Base-by-base conservation (phyloP, 1,284 basidiomycete genomes). In the Cystobasidium sp. region DNA sequence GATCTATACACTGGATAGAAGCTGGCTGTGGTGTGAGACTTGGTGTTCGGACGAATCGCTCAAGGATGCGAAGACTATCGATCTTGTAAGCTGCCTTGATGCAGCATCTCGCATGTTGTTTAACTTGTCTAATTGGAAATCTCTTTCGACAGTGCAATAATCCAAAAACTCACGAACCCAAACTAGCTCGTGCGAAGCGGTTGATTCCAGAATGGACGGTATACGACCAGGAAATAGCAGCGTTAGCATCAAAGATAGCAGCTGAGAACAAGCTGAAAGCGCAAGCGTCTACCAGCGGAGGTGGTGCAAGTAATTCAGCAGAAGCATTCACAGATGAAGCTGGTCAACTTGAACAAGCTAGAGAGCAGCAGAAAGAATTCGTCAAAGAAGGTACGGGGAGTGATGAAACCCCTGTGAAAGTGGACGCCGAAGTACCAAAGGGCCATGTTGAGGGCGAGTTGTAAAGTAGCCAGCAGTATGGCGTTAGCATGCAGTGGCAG, bases 161-260 rank as follows among this genome's bases (percentile, higher is more conserved):
- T 62, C 82, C 82, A n/a, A 80, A 81, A 73, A 84, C 83, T 14
- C 78, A 79, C 56, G 95, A 98, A 81, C 95, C 95, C 1, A 99
- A 99, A 82, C 86, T 99, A 9, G 88, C 90, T 9, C 87, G 96
- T 44, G 97, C 96, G 0, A 79, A 81, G 41, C 88, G 95, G 49
- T 89, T 95, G 80, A 97, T 99, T 68, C 95, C 96, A 0, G 96
- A 99, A 82, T 99, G 96, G 97, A 94, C 95, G 75, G 87, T 87
- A 58, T 97, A 97, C 80, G 96, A 98, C 75, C 76, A 81, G 14
- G 82, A 84, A 69, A 81, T 84, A 7, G 82, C 81, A 0, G 78
- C 74, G 7, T 73, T 84, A 10, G 83, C 82, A 0, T 72, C 77
- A 37, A 69, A 80, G 4, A 67, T 83, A 10, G 79, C 78, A 16